phyloP scores from a whole-genome alignment of 345 rosid genomes.

The Acer saccharum region DNA sequence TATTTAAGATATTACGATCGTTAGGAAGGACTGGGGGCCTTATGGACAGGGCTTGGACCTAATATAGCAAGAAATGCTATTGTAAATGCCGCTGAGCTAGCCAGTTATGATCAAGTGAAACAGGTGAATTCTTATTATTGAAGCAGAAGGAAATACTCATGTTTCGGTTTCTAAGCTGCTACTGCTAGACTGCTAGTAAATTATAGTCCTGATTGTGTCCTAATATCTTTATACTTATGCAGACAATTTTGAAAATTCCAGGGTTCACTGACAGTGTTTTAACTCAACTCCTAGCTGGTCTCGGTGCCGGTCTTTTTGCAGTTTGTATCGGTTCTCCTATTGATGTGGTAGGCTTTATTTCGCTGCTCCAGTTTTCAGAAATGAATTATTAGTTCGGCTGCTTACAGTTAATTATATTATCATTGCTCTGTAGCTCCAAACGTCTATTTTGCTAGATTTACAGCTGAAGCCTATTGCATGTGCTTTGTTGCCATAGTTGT shows the following conservation, averaged over 20 bases:
- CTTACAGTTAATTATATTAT: neutral
- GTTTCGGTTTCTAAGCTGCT: neutral
- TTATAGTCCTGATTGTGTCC: constrained; percentile 23
- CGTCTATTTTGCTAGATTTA: constrained; percentile 1
- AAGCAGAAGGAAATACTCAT: neutral
- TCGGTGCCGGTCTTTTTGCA: constrained; percentile 94
- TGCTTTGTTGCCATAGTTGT: neutral
- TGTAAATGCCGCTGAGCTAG: constrained; percentile 97
- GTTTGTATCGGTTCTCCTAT: constrained; percentile 96
- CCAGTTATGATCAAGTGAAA: constrained; percentile 96
- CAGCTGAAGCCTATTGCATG: neutral
- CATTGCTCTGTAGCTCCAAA: neutral
- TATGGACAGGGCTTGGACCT: constrained; percentile 98
- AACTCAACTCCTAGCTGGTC: constrained; percentile 85
- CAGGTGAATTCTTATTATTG: constrained; percentile 44
- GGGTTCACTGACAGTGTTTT: constrained; percentile 80
- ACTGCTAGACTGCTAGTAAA: constrained; percentile 4
- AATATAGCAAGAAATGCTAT: constrained; percentile 93
- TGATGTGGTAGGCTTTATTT: constrained; percentile 68
- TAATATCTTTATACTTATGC: constrained; percentile 61
- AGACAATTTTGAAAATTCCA: constrained; percentile 94
- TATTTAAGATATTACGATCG: constrained; percentile 1
- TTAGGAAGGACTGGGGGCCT: constrained; percentile 84
- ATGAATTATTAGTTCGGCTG: neutral
- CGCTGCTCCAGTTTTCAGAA: constrained; percentile 11